Percentiles rank a stretch among this genome's conserved stretches.
phyloP scores from a whole-genome alignment of 208 protist species.

The Histomonas meleagridis region DNA sequence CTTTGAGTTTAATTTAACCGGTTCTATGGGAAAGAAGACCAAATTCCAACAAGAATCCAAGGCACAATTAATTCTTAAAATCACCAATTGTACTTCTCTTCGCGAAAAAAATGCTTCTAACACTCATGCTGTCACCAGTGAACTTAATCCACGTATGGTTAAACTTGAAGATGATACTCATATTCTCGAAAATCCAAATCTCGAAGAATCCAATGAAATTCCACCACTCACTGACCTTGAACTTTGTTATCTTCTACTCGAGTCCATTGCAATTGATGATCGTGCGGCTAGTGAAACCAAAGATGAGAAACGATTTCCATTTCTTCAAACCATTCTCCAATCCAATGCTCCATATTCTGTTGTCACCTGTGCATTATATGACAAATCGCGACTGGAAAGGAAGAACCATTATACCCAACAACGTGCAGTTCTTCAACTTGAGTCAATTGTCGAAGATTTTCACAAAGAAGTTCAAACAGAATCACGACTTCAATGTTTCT shows the following conservation, averaged over 20 bases:
- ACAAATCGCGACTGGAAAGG: background rate
- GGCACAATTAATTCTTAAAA: background rate
- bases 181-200: background rate
- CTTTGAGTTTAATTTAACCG: slow-evolving; percentile 1
- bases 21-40: background rate
- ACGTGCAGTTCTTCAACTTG: background rate
- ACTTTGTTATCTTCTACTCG: background rate
- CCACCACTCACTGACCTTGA: background rate
- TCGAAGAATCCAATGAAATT: background rate
- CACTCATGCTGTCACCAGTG: background rate
- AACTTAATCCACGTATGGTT: background rate
- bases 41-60: slow-evolving; percentile 35
- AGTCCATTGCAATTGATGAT: background rate
- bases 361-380: background rate
- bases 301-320: background rate
- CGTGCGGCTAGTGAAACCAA: background rate
- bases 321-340: background rate
- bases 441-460: slow-evolving; percentile 8
- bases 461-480: background rate
- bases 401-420: background rate
- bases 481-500: background rate
- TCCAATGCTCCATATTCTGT: background rate
- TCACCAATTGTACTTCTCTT: background rate
- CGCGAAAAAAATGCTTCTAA: background rate
- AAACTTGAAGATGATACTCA: background rate